Conservation (phyloP, 1,284 basidiomycete species). For the Ustilago nuda region DNA sequence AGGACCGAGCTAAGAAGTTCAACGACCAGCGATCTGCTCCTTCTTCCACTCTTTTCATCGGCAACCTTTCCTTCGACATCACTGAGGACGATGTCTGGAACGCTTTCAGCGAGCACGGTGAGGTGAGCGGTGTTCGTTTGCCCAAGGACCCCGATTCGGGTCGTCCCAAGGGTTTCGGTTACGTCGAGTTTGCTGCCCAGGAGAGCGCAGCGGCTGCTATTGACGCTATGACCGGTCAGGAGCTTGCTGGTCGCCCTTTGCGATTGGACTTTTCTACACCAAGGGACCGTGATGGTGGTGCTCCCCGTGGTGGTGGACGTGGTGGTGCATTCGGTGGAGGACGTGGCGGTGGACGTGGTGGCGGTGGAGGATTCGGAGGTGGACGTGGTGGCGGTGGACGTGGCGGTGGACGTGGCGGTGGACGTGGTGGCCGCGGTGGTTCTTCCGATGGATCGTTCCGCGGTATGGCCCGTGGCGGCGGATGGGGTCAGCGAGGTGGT, state of each 20-base stretch:
- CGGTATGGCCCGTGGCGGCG: conserved; percentile 69
- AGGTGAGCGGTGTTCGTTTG: conserved; percentile 87
- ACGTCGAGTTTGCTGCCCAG: conserved; percentile 89
- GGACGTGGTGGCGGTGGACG: conserved; percentile 64
- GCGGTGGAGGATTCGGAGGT: conserved; percentile 12
- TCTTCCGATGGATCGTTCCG: conserved; percentile 72
- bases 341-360: conserved; percentile 58
- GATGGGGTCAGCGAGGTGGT: conserved; percentile 63
- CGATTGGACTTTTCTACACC: conserved; percentile 92
- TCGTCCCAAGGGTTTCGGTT: conserved; percentile 93
- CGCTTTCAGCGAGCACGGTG: conserved; percentile 88
- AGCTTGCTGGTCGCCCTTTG: conserved; percentile 84
- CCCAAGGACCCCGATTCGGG: conserved; percentile 94
- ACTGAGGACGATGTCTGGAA: conserved; percentile 82
- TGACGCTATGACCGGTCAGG: conserved; percentile 77
- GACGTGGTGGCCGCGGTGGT: conserved; percentile 73
- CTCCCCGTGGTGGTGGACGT: conserved; percentile 73
- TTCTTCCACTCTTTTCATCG: conserved; percentile 89
- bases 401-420: conserved; percentile 76
- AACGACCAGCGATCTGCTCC: conserved; percentile 74
- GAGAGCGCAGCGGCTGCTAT: conserved; percentile 85
- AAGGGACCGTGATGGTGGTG: conserved; percentile 74
- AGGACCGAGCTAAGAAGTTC: conserved; percentile 82
- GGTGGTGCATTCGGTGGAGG: conserved; percentile 72
- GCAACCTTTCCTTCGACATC: conserved; percentile 91